Evolutionary conservation across 2,329 filamentous ascomycete genomes (phyloP).

Genomic region (Penicillium sp.): DNA sequence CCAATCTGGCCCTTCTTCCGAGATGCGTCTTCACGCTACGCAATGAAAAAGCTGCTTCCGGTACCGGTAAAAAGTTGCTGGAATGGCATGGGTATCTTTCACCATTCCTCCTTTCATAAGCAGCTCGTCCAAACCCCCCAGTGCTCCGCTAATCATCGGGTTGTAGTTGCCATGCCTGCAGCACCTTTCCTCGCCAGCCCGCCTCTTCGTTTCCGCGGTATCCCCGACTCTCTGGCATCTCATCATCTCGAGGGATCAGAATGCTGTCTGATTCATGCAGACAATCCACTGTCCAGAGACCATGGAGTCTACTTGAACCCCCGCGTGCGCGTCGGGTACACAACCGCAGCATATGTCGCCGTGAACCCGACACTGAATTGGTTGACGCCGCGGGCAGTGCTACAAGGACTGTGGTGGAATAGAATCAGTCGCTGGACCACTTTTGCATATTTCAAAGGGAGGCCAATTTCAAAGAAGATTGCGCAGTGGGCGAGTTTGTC

Average conservation of each 20-base stretch:
- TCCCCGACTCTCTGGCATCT: constrained; percentile 54
- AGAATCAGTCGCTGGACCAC: constrained; percentile 46
- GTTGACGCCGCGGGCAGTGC: constrained; percentile 45
- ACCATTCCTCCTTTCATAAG: too few relatives aligned
- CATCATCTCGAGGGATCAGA: constrained; percentile 63
- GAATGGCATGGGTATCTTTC: constrained; percentile 53
- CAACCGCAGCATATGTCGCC: constrained; percentile 18
- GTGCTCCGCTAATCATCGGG: constrained; percentile 10
- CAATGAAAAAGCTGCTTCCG: constrained; percentile 48
- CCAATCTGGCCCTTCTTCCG: constrained; percentile 63
- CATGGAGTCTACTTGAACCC: constrained; percentile 37
- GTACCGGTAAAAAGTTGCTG: constrained; percentile 61
- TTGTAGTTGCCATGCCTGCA: constrained; percentile 24
- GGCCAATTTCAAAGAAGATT: constrained; percentile 30
- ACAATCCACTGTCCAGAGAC: constrained; percentile 28
- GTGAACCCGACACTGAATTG: constrained; percentile 33
- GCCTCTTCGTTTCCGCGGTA: constrained; percentile 56
- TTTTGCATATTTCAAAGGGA: constrained; percentile 26
- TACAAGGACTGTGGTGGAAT: constrained; percentile 56
- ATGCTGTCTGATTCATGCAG: constrained; percentile 58
- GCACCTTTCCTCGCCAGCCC: constrained; percentile 20
- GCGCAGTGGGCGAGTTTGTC: constrained; percentile 25
- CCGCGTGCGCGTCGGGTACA: constrained; percentile 37
- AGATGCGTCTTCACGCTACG: constrained; percentile 44
- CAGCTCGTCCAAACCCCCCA: too few relatives aligned